A percentile compares a stretch with the other conserved stretches of the same genome.
These are phyloP conservation scores for Clonostachys solani DNA, from an alignment of 2,329 filamentous ascomycete species.

Conservation along the genomic window DNA sequence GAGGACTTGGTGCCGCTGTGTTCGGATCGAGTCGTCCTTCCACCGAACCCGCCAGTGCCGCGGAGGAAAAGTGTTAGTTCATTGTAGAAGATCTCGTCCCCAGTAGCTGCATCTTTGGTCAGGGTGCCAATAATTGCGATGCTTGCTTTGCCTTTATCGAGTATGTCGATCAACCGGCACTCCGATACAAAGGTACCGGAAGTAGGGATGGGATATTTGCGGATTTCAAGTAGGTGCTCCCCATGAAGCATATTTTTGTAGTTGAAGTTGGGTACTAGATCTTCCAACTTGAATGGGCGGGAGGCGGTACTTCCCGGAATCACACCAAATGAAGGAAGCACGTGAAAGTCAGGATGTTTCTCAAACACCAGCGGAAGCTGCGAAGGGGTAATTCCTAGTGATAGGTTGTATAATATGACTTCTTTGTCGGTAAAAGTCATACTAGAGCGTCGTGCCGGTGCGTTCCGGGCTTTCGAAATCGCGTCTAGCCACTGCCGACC, in stretches of 20 bases:
- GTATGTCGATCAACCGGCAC: constrained; percentile 82
- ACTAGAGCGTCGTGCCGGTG: constrained; percentile 65
- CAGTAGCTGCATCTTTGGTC: constrained; percentile 79
- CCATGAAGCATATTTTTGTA: constrained; percentile 99
- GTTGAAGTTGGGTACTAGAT: constrained; percentile 91
- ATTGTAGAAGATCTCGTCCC: constrained; percentile 95
- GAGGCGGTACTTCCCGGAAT: constrained; percentile 88
- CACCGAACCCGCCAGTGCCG: constrained; percentile 86
- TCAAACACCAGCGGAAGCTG: constrained; percentile 89
- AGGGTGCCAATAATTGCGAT: constrained; percentile 76
- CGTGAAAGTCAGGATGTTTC: constrained; percentile 86
- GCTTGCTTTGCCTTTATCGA: constrained; percentile 91
- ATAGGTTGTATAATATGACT: constrained; percentile 91
- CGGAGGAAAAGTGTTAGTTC: constrained; percentile 91
- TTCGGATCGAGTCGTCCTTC: constrained; percentile 72
- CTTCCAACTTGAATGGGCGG: constrained; percentile 72
- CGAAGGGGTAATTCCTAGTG: constrained; percentile 84
- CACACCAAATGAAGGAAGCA: constrained; percentile 88
- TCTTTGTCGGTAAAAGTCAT: constrained; percentile 86
- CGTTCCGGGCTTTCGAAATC: constrained; percentile 72
- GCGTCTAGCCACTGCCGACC: constrained; percentile 67
- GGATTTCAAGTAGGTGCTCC: constrained; percentile 95
- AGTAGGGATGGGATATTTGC: constrained; percentile 88
- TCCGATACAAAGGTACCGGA: constrained; percentile 70
- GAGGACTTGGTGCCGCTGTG: constrained; percentile 75